Evolutionary conservation across 441 rosid genomes (phyloP).

Genomic region (Theobroma grandiflorum): DNA sequence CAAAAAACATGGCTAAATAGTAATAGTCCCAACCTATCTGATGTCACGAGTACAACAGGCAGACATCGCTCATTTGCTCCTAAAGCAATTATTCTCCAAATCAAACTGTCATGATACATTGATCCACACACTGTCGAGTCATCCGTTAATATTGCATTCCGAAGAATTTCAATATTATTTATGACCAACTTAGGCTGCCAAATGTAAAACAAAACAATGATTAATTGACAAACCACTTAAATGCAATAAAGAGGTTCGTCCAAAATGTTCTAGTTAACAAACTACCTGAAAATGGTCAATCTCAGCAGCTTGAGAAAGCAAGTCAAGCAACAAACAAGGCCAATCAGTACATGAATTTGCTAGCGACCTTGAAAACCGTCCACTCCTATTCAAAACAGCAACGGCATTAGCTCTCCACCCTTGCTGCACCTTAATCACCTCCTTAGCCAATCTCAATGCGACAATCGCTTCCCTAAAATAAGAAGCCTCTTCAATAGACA

Average conservation of each 20-base stretch:
- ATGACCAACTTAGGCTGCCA: slow-evolving; percentile 94
- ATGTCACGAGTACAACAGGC: slow-evolving; percentile 83
- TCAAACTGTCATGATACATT: slow-evolving; percentile 88
- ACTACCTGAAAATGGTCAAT: slow-evolving; percentile 84
- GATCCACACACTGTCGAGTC: slow-evolving; percentile 67
- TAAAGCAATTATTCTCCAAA: slow-evolving; percentile 88
- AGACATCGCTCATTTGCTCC: slow-evolving; percentile 84
- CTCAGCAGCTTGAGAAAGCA: slow-evolving; percentile 94
- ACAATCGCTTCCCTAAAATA: slow-evolving; percentile 76
- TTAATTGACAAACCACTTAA: slow-evolving; percentile 10
- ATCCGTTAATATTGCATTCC: slow-evolving; percentile 67
- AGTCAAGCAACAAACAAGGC: slow-evolving; percentile 89
- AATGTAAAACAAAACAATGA: slow-evolving; percentile 28
- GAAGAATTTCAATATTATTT: slow-evolving; percentile 89
- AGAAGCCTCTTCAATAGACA: slow-evolving; percentile 79
- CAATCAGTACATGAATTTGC: slow-evolving; percentile 90
- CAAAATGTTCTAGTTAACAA: not conserved
- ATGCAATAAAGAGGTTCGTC: not conserved
- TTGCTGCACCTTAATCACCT: slow-evolving; percentile 68
- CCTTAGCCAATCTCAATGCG: slow-evolving; percentile 87
- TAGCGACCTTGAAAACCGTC: slow-evolving; percentile 79
- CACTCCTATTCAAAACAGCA: slow-evolving; percentile 74
- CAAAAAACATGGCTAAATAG: slow-evolving; percentile 13
- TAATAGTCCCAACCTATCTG: slow-evolving; percentile 70
- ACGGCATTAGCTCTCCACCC: slow-evolving; percentile 88